phyloP scores from a whole-genome alignment of 148 eudicot species.

The Chenopodium berlandieri region DNA sequence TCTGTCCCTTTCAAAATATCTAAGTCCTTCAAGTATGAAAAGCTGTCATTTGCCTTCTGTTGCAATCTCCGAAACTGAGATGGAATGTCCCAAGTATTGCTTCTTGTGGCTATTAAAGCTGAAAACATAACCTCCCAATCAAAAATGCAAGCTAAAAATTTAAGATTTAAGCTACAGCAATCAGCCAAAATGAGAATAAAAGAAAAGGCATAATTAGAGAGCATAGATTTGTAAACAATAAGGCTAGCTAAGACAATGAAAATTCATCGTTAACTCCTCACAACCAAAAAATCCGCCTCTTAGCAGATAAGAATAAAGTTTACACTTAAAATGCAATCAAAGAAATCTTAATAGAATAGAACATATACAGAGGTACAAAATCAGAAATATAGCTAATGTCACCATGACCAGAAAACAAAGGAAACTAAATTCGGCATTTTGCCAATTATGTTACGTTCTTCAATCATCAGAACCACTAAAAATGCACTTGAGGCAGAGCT shows the following conservation, averaged over 20 bases:
- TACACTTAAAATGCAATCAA: neutral
- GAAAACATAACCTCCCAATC: constrained; percentile 17
- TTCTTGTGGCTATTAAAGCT: constrained; percentile 51
- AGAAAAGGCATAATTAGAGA: neutral
- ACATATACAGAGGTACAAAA: neutral
- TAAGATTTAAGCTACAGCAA: neutral
- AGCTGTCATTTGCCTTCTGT: constrained; percentile 34
- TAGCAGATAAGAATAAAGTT: neutral
- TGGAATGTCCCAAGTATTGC: constrained; percentile 41
- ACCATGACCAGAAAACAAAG: neutral
- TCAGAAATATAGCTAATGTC: neutral
- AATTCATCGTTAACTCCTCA: neutral
- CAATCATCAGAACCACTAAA: neutral
- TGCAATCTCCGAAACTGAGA: constrained; percentile 37
- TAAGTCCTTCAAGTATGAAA: constrained; percentile 40
- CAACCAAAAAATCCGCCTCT: neutral
- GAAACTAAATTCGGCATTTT: neutral
- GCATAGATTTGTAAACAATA: neutral
- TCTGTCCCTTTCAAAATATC: constrained; percentile 33
- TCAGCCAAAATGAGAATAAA: neutral
- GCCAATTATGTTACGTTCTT: neutral
- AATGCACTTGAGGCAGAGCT: neutral
- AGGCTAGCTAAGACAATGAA: neutral
- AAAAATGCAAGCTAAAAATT: neutral
- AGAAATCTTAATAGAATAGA: neutral